Base-by-base conservation (phyloP, 495 filamentous ascomycete species). In the Trichoderma asperelloides region DNA sequence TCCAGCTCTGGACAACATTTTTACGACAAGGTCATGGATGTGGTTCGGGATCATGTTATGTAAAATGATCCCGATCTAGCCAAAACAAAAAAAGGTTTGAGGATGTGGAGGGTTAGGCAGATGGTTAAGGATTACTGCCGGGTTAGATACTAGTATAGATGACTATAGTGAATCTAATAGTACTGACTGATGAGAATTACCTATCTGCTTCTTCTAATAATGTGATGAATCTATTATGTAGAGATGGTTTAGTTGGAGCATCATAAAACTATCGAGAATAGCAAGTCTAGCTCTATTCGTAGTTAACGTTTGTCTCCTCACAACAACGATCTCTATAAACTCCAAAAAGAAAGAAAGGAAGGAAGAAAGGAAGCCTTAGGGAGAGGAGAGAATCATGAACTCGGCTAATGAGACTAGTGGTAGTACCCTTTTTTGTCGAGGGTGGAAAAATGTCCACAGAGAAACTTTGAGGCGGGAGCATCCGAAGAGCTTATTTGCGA, bases 71-170 rank as follows among this genome's bases (percentile, higher is more conserved):
- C 47, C 21, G 55, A 25, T 25, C 55, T 60, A 60, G 55, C 55
- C 55, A 60, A 8, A 25, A 15, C 5, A 51, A 23, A 51, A 23
- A 45, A 45, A 45, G 11, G 41, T 21, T 30, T 23, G 55, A 60
- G 27, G 27, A 60, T 23, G 55, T 23, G 55, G 55, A 60, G 25
- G 25, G 16, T 60, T 60, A 30, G 55, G 55, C 55, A 60, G 55
- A 60, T 60, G 55, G 55, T 30, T 28, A 60, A 60, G 55, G 55
- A 60, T 28, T 60, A 60, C 55, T 60, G 55, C 55, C 55, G 55
- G 2, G 27, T 51, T 28, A 60, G 55, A 60, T 60, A 30, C 55
- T 60, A 9, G 55, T 3, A 60, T 60, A 60, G 55, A 60, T 30
- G 55, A 60, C 55, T 60, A 16, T 60, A 28, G 1, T 33, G 55